Evolutionary conservation across 495 filamentous ascomycete species (phyloP).

Genomic region (Tuber borchii): DNA sequence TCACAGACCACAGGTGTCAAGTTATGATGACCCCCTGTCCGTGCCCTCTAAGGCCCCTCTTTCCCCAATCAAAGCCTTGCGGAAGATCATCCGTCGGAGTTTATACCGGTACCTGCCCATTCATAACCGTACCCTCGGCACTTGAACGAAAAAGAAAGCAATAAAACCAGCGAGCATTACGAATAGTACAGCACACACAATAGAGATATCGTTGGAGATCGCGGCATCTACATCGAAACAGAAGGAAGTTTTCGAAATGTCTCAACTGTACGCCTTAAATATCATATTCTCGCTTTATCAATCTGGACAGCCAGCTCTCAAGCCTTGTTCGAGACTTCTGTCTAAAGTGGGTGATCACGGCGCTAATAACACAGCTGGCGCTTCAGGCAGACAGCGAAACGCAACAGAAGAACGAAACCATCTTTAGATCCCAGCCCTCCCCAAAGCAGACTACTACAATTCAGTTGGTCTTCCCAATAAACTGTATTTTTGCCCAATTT

Average conservation of each 20-base stretch:
- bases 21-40: neutral
- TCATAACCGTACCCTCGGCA: neutral
- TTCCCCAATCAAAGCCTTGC: neutral
- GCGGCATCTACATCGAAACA: neutral
- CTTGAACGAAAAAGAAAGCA: neutral
- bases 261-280: neutral
- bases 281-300: neutral
- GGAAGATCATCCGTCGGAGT: neutral
- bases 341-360: neutral
- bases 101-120: neutral
- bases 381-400: neutral
- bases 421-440: neutral
- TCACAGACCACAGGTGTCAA: neutral
- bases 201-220: neutral
- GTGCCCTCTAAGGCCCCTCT: no score
- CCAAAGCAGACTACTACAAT: neutral
- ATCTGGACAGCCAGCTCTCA: neutral
- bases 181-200: neutral
- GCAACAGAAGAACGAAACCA: neutral
- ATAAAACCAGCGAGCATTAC: neutral
- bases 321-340: neutral
- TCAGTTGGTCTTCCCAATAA: neutral
- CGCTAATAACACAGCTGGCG: neutral
- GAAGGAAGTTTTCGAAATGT: neutral
- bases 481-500: neutral